phyloP scores from a whole-genome alignment of 2,329 filamentous ascomycete genomes.

The Plectosphaerella plurivora region DNA sequence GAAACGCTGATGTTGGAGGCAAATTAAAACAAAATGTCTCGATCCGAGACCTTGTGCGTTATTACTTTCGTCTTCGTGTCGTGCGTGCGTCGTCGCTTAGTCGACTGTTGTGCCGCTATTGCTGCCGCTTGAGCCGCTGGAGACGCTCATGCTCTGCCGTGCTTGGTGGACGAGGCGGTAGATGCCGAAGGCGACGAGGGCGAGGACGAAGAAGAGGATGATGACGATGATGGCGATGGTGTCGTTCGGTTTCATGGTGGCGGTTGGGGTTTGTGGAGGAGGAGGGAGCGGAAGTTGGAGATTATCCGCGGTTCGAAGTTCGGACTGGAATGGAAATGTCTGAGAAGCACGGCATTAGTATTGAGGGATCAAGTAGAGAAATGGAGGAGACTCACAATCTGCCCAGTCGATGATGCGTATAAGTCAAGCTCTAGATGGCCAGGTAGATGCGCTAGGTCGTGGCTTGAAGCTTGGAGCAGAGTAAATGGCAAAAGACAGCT shows the following conservation, averaged over 20 bases:
- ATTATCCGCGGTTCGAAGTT: not conserved
- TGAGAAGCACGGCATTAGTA: not conserved
- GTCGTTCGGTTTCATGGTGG: constrained; percentile 60
- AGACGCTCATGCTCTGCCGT: constrained; percentile 35
- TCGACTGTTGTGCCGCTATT: constrained; percentile 19
- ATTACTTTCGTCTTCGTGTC: too few species aligned
- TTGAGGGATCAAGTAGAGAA: not conserved
- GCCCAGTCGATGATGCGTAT: not conserved
- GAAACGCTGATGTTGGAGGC: too few species aligned
- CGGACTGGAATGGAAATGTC: not conserved
- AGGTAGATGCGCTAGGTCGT: not conserved
- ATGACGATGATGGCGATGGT: constrained; percentile 67
- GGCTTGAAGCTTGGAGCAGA: not conserved
- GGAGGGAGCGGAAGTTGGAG: constrained; percentile 2
- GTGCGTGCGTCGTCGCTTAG: not conserved
- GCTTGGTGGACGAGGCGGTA: constrained; percentile 55
- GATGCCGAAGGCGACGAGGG: constrained; percentile 58
- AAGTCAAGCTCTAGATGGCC: not conserved
- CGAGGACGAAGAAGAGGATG: constrained; percentile 59
- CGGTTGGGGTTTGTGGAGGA: constrained; percentile 14
- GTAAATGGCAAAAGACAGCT: too few species aligned
- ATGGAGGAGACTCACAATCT: not conserved
- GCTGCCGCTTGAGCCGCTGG: constrained; percentile 24
- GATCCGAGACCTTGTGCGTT: too few species aligned
- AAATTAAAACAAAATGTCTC: too few species aligned